Conservation (phyloP, 306 rosid species). For the Prunus fruticosa region DNA sequence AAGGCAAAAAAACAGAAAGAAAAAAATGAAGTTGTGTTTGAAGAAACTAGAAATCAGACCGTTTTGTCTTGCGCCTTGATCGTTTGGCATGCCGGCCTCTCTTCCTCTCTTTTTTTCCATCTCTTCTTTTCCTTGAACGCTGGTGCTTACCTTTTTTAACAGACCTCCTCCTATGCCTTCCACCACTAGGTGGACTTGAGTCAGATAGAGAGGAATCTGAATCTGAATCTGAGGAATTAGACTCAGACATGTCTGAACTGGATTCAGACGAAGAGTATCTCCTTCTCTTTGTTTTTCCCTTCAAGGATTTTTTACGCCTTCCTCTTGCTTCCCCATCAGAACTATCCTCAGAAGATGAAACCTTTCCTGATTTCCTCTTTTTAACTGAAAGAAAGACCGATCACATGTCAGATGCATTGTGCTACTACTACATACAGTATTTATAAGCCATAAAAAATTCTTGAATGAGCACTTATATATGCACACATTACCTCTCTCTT, state of each 20-base stretch:
- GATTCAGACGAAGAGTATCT: conserved; percentile 81
- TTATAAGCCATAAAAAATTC: neutral
- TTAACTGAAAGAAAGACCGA: conserved; percentile 47
- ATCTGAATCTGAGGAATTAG: conserved; percentile 53
- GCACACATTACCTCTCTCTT: conserved; percentile 62
- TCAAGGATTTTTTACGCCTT: conserved; percentile 46
- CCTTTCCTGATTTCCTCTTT: conserved; percentile 52
- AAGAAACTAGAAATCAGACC: conserved; percentile 39
- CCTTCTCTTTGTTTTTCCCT: conserved; percentile 56
- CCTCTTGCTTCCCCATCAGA: conserved; percentile 58
- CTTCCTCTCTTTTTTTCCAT: conserved; percentile 51
- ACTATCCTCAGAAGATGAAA: conserved; percentile 50
- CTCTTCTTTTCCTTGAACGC: conserved; percentile 59
- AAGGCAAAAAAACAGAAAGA: neutral
- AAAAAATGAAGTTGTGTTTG: conserved; percentile 1
- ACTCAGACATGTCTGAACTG: conserved; percentile 50
- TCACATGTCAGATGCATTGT: conserved; percentile 15
- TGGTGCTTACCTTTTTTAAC: conserved; percentile 44
- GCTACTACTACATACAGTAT: neutral
- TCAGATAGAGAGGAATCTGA: conserved; percentile 65
- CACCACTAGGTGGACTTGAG: conserved; percentile 70
- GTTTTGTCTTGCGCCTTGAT: conserved; percentile 56
- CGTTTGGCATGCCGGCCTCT: conserved; percentile 49
- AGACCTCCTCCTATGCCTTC: conserved; percentile 61
- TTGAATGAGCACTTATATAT: neutral